phyloP scores from a whole-genome alignment of 2,329 filamentous ascomycete genomes.

The Myriosclerotinia duriaeana region DNA sequence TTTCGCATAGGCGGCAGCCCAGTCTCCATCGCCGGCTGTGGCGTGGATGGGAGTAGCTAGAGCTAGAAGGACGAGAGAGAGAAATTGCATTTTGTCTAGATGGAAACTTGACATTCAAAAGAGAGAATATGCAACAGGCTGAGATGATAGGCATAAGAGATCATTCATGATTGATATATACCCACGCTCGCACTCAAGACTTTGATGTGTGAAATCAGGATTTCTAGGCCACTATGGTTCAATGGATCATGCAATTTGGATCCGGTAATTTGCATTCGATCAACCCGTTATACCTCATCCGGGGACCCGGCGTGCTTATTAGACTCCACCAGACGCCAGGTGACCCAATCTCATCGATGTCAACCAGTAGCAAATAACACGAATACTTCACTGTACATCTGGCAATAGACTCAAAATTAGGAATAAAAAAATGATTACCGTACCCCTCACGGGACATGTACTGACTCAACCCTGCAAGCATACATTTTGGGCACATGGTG shows the following conservation, averaged over 20 bases:
- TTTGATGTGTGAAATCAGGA: background rate
- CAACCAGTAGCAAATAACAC: background rate
- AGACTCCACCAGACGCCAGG: background rate
- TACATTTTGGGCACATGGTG: background rate
- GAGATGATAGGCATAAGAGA: background rate
- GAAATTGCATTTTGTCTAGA: conserved; percentile 12
- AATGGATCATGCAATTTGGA: conserved; percentile 12
- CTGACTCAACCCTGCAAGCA: background rate
- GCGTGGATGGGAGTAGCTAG: conserved; percentile 27
- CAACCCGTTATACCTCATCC: background rate
- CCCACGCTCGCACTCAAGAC: background rate
- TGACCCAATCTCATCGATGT: conserved; percentile 3
- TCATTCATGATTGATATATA: background rate
- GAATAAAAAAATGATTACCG: background rate
- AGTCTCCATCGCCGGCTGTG: conserved; percentile 44
- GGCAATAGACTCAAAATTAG: background rate
- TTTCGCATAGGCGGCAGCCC: conserved; percentile 69
- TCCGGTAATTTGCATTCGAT: background rate
- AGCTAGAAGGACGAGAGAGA: conserved; percentile 25
- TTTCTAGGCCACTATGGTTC: background rate
- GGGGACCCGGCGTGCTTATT: background rate
- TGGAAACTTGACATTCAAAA: background rate
- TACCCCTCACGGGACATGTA: background rate
- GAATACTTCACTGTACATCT: background rate
- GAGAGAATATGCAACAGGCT: background rate